phyloP scores from a whole-genome alignment of 1,284 basidiomycete genomes.

The Stereum hirsutum region DNA sequence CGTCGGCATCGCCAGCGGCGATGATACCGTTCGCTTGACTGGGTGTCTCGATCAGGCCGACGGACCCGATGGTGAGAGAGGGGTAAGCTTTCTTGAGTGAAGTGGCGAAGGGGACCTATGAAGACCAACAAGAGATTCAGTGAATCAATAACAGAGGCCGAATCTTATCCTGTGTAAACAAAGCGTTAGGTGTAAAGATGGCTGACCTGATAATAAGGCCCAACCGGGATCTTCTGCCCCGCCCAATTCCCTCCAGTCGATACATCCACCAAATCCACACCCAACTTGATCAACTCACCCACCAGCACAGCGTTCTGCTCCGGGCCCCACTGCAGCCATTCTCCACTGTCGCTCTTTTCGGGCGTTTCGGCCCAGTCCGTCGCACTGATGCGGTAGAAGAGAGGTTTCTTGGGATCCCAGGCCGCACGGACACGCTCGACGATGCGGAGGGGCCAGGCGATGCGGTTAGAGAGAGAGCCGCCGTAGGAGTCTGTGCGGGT shows the following conservation, averaged over 20 bases:
- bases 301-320: slow-evolving; percentile 63
- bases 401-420: slow-evolving; percentile 61
- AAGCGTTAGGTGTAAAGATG: no score
- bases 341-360: slow-evolving; percentile 45
- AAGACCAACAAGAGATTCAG: no score
- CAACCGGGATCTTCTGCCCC: slow-evolving; percentile 47
- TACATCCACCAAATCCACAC: slow-evolving; percentile 67
- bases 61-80: slow-evolving; percentile 47
- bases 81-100: slow-evolving; percentile 58
- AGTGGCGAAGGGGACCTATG: slow-evolving; percentile 66
- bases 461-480: slow-evolving; percentile 63
- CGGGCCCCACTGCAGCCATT: slow-evolving; percentile 66
- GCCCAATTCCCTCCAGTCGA: slow-evolving; percentile 63
- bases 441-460: slow-evolving; percentile 58
- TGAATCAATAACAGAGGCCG: not conserved
- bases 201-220: slow-evolving; percentile 58
- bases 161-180: no score
- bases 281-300: slow-evolving; percentile 46
- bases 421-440: slow-evolving; percentile 40
- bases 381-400: slow-evolving; percentile 71
- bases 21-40: slow-evolving; percentile 60
- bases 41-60: slow-evolving; percentile 68
- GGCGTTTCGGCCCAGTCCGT: slow-evolving; percentile 73
- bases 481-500: slow-evolving; percentile 62
- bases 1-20: slow-evolving; percentile 57